These are phyloP conservation scores for Oidiodendron maius DNA, from an alignment of 495 filamentous ascomycete genomes.

Conservation along the genomic window DNA sequence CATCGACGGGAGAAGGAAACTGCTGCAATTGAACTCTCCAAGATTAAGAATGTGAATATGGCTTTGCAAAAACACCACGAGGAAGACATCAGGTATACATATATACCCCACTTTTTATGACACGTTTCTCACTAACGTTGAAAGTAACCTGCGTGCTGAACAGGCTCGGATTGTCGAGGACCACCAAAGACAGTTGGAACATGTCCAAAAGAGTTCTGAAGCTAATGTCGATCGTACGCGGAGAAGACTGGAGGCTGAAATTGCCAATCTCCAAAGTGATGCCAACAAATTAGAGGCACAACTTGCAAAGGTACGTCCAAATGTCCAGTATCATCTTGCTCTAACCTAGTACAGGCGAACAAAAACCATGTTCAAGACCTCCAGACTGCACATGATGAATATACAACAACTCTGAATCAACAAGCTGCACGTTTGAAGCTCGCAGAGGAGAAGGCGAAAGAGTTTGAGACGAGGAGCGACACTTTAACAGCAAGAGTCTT, in stretches of 20 bases:
- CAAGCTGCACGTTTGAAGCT: constrained; percentile 34
- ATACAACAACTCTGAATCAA: constrained; percentile 39
- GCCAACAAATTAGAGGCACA: constrained; percentile 18
- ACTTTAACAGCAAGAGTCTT: constrained; percentile 19
- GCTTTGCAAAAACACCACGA: constrained; percentile 67
- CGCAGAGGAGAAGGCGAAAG: constrained; percentile 22
- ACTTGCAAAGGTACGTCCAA: constrained; percentile 17
- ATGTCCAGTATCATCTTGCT: background rate
- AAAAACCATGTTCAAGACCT: constrained; percentile 53
- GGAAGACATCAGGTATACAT: constrained; percentile 24
- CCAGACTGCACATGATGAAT: constrained; percentile 50
- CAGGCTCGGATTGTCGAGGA: constrained; percentile 23
- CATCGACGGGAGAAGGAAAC: constrained; percentile 68
- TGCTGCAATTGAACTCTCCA: constrained; percentile 53
- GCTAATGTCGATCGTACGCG: constrained; percentile 33
- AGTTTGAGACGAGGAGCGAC: constrained; percentile 24
- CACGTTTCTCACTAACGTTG: constrained; percentile 4
- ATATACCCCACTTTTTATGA: background rate
- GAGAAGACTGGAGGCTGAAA: constrained; percentile 20
- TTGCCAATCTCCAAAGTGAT: constrained; percentile 12
- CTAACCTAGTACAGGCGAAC: constrained; percentile 29
- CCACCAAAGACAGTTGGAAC: constrained; percentile 24
- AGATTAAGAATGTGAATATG: constrained; percentile 64
- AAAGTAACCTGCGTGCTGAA: constrained; percentile 37
- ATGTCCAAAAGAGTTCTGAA: constrained; percentile 32